phyloP scores from a whole-genome alignment of 495 filamentous ascomycete genomes.

The Choiromyces venosus region DNA sequence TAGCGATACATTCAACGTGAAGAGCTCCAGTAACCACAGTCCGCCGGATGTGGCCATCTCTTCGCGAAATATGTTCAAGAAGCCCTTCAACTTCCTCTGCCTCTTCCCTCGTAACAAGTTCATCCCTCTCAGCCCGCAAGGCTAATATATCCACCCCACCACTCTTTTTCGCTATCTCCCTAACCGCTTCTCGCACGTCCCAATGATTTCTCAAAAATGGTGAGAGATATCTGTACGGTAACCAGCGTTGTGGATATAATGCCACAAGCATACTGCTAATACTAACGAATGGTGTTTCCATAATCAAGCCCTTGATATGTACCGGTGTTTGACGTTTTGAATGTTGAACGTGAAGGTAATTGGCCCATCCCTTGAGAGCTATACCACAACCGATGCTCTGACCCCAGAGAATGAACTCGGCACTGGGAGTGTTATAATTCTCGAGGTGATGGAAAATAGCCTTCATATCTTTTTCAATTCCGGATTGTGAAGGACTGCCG shows the following conservation, averaged over 20 bases:
- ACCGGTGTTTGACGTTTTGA: slow-evolving; percentile 27
- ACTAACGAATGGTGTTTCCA: slow-evolving; percentile 73
- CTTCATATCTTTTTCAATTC: slow-evolving; percentile 59
- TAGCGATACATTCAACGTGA: slow-evolving; percentile 51
- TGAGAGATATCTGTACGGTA: slow-evolving; percentile 64
- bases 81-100: slow-evolving; percentile 45
- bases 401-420: slow-evolving; percentile 66
- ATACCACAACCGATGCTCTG: slow-evolving; percentile 67
- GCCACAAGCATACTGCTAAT: slow-evolving; percentile 66
- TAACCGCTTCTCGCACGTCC: slow-evolving; percentile 47
- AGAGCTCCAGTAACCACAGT: slow-evolving; percentile 48
- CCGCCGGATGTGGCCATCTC: slow-evolving; percentile 22
- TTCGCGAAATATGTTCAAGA: slow-evolving; percentile 41
- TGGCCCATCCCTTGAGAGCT: slow-evolving; percentile 52
- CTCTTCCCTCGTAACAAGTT: slow-evolving; percentile 58
- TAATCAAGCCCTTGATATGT: slow-evolving; percentile 52
- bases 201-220: slow-evolving; percentile 54
- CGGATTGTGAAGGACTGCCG: slow-evolving; percentile 53
- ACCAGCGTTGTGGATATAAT: slow-evolving; percentile 76
- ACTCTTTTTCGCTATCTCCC: slow-evolving; percentile 39
- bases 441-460: slow-evolving; percentile 50
- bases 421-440: slow-evolving; percentile 46
- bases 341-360: slow-evolving; percentile 42
- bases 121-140: slow-evolving; percentile 60
- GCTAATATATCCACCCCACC: slow-evolving; percentile 50